Conservation (phyloP, 495 filamentous ascomycete species). For the Elaphomyces granulatus region DNA sequence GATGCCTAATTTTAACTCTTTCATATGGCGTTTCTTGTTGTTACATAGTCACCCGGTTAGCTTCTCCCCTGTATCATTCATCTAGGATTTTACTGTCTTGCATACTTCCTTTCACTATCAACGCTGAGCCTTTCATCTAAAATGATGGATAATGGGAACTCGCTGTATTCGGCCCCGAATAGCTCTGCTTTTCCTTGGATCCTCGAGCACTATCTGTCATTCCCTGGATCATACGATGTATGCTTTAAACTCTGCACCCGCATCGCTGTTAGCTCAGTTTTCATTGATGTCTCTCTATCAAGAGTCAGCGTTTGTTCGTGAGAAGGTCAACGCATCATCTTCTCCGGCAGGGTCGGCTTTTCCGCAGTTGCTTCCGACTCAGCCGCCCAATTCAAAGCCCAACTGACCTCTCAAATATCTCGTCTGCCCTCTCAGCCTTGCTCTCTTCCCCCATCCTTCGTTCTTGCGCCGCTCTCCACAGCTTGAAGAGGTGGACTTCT, state of each 20-base stretch:
- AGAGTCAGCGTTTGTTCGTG: conserved; percentile 22
- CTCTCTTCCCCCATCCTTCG: conserved; percentile 52
- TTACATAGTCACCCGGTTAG: too few relatives aligned
- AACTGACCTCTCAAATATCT: conserved; percentile 48
- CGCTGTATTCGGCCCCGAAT: conserved; percentile 13
- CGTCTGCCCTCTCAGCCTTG: conserved; percentile 48
- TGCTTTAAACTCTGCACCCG: conserved; percentile 48
- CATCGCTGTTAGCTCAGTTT: conserved; percentile 23
- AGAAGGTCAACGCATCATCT: conserved; percentile 20
- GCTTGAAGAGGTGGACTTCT: conserved; percentile 49
- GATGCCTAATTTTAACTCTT: too few relatives aligned
- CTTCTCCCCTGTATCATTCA: too few relatives aligned
- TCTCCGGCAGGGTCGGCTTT: conserved; percentile 19
- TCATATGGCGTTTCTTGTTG: too few relatives aligned
- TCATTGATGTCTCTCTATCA: conserved; percentile 17
- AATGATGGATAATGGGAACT: neutral
- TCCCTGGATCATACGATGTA: conserved; percentile 59
- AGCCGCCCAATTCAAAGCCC: conserved; percentile 46
- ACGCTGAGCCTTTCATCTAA: too few relatives aligned
- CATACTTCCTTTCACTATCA: too few relatives aligned
- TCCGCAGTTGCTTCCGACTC: conserved; percentile 16
- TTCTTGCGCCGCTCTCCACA: conserved; percentile 45
- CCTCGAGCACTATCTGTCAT: conserved; percentile 53
- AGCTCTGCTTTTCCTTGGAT: conserved; percentile 42
- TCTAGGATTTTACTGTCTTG: too few relatives aligned